Evolutionary conservation across 2,329 filamentous ascomycete genomes (phyloP).

Genomic region (Tolypocladium ophioglossoides): DNA sequence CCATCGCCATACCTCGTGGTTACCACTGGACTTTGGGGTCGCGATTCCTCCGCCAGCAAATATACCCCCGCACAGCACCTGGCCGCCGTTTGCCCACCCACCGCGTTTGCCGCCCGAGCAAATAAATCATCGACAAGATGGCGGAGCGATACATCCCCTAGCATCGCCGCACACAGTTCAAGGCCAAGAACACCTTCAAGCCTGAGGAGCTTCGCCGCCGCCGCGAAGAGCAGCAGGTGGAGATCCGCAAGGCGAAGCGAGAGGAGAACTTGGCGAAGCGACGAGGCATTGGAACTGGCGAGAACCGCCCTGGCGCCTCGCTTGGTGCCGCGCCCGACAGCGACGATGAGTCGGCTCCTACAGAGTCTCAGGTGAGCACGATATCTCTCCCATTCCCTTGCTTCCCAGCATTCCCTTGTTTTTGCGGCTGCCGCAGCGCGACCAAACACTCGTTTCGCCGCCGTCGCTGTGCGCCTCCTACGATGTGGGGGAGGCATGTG

Average conservation of each 20-base stretch:
- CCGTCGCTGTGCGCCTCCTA: slow-evolving; percentile 7
- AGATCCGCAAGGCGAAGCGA: slow-evolving; percentile 96
- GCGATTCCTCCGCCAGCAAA: slow-evolving; percentile 6
- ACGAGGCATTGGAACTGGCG: slow-evolving; percentile 79
- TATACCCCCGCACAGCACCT: background rate
- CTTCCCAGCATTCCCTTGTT: slow-evolving; percentile 1
- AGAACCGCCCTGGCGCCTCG: slow-evolving; percentile 68
- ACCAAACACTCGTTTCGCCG: background rate
- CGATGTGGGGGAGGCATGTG: slow-evolving; percentile 22
- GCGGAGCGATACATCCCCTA: slow-evolving; percentile 98
- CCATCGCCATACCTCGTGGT: background rate
- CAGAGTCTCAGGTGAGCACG: slow-evolving; percentile 77
- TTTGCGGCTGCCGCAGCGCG: background rate
- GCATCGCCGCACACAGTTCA: slow-evolving; percentile 98
- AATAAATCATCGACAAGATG: slow-evolving; percentile 51
- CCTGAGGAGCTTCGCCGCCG: slow-evolving; percentile 96
- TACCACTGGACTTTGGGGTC: background rate
- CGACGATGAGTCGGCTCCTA: slow-evolving; percentile 91
- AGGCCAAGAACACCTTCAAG: slow-evolving; percentile 99
- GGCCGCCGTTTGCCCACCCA: background rate
- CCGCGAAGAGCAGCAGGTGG: slow-evolving; percentile 97
- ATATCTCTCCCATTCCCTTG: slow-evolving; percentile 2
- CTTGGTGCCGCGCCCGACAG: slow-evolving; percentile 87
- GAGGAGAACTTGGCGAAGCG: slow-evolving; percentile 99
- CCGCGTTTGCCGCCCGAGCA: slow-evolving; percentile 6